Base-by-base conservation (phyloP, 2,329 filamentous ascomycete genomes). In the Epichloe bromicola region DNA sequence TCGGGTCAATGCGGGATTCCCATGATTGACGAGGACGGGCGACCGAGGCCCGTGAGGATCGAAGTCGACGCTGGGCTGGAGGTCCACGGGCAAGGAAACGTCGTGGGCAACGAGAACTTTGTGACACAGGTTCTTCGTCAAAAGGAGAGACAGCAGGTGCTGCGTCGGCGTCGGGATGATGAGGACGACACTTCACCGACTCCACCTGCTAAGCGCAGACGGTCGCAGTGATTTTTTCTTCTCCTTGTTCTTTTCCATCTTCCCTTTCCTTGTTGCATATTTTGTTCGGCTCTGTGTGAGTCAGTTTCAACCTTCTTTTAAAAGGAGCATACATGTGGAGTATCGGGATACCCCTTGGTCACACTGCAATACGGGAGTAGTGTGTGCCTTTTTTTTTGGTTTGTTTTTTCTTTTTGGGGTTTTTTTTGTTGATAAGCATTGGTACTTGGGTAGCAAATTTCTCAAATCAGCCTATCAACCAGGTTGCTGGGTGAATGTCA, bases 21-120 rank as follows among this genome's bases (percentile, higher is more conserved):
- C 38, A 72, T 75, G 72, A 67, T 73, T 40, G 68, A 74, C 49
- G 67, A 70, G 49, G 62, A 72, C 11, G 71, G 72, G 15, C 63
- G 62, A 20, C 67, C 68, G 5, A 60, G 73, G 12, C 69, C 69
- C 1, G 57, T 75, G 41, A 61, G 59, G 23, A 64, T 75, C 34
- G 61, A 68, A 26, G 66, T 79, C 12, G 68, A 70, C 20, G 71
- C 75, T 2, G 70, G 73, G 15, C 56, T 76, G 19, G 67, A 63
- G 8, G 65, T 76, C 15, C 62, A 70, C 38, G 74, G 74, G 0
- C 56, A 61, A 2, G 63, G 65, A 11, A 78, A 78, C 49, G 55
- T 74, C 12, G 56, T 76, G 5, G 74, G 72, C 20, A 63, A 55
- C 34, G 61, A 62, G 19, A 52, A 58, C 3, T 43, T 63, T 5